Percentiles rank a stretch among this genome's conserved stretches.
Conservation (phyloP, 148 eudicot species). For the Fagopyrum tataricum region DNA sequence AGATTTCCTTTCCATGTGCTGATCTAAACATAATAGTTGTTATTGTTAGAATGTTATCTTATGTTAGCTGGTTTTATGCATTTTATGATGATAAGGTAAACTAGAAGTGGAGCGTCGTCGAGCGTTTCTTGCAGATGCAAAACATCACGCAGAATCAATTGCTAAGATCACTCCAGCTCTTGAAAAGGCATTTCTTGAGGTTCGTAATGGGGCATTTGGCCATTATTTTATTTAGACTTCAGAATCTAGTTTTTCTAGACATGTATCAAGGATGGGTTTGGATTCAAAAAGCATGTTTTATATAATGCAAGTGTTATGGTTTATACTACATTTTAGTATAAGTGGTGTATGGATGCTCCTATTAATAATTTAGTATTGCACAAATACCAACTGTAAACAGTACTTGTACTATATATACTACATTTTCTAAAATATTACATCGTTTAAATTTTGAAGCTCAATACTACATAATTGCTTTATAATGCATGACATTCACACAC, state of each 20-base stretch:
- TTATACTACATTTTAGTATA: too few relatives aligned
- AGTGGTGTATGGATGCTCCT: too few relatives aligned
- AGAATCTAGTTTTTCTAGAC: background rate
- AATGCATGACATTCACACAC: too few relatives aligned
- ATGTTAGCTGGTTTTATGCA: background rate
- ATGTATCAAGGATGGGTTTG: background rate
- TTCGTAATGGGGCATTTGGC: constrained; percentile 14
- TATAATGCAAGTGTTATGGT: too few relatives aligned
- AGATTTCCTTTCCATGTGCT: background rate
- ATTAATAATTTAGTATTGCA: too few relatives aligned
- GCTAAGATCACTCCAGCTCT: constrained; percentile 56
- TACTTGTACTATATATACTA: too few relatives aligned
- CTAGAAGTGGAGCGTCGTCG: constrained; percentile 38
- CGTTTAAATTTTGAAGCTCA: too few relatives aligned
- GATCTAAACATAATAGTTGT: background rate
- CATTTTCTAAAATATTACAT: too few relatives aligned
- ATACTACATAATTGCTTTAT: too few relatives aligned
- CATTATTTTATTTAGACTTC: background rate
- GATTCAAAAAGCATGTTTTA: too few relatives aligned
- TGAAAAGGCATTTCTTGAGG: constrained; percentile 65
- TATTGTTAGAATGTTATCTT: background rate
- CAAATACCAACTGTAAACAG: too few relatives aligned
- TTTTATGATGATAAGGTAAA: constrained; percentile 34
- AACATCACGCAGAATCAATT: constrained; percentile 66
- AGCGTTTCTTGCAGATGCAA: constrained; percentile 46